Base-by-base conservation (phyloP, 140 eudicot genomes). In the Flaveria floridana region DNA sequence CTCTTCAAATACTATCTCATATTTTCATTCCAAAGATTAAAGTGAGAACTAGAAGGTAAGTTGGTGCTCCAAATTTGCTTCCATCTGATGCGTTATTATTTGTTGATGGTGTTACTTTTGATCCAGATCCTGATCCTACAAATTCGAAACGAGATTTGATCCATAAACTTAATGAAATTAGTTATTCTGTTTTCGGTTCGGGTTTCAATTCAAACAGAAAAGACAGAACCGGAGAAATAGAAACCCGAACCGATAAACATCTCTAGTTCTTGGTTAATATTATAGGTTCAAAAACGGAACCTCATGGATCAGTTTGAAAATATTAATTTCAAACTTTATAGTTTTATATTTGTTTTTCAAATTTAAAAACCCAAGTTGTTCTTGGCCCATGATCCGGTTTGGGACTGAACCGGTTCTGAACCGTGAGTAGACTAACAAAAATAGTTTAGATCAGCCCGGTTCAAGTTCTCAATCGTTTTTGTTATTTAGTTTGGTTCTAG, bases 41-140 rank as follows among this genome's bases (percentile, higher is more conserved):
- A 5, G 59, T 69, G n/a, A 73, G 28, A 65, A 75, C 7, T 25
- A 80, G 7, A 52, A 85, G 72, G 63, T 75, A 71, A 62, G 59
- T 15, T 46, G 86, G 51, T 46, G 77, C 70, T 37, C 78, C 75
- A 20, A 78, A 68, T 67, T 61, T 82, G 82, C 61, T 76, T 82
- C 89, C 86, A 63, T 68, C 68, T 0, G 88, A 81, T 19, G 87
- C 20, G 21, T 50, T 37, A 71, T 74, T 74, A 28, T 83, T 75
- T 67, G 89, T 55, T 15, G 83, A 73, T 15, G 89, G 89, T 0
- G 85, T 83, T 52, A 78, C 39, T 30, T 84, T 82, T 3, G 88
- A 81, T 61, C 84, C 80, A 0, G 85, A 37, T 3, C 76, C 80
- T 1, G 82, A 39, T 80, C 73, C 78, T 70, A 2, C 19, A 78